Evolutionary conservation across 192 early-diverging fungal genomes (phyloP).

Genomic region (Mortierella antarctica): DNA sequence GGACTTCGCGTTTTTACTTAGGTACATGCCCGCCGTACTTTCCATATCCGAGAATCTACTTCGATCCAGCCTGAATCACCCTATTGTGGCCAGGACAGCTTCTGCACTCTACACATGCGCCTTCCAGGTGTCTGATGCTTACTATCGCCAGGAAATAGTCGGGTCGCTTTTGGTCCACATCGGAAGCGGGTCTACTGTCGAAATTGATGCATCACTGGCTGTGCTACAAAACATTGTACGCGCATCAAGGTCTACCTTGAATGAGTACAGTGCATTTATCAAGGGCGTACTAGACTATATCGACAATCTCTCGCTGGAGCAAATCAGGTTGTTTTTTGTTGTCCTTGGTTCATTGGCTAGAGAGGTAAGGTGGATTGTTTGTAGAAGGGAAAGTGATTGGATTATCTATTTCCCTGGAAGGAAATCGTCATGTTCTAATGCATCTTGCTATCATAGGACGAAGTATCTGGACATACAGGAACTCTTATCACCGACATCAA

Average conservation of each 20-base stretch:
- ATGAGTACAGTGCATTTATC: constrained; percentile 73
- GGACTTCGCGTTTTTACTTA: neutral
- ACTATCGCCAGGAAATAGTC: constrained; percentile 82
- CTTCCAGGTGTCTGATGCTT: constrained; percentile 69
- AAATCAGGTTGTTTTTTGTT: constrained; percentile 74
- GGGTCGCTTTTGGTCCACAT: constrained; percentile 83
- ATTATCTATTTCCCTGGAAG: neutral
- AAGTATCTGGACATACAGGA: constrained; percentile 37
- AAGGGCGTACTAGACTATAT: constrained; percentile 80
- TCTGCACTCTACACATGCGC: constrained; percentile 61
- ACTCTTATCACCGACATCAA: constrained; percentile 76
- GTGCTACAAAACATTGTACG: constrained; percentile 66
- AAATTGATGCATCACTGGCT: constrained; percentile 71
- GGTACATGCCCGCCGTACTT: constrained; percentile 63
- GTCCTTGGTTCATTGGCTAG: constrained; percentile 71
- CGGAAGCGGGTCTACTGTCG: constrained; percentile 71
- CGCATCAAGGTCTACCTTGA: constrained; percentile 58
- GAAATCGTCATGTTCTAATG: neutral
- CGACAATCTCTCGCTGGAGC: constrained; percentile 71
- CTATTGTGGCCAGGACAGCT: constrained; percentile 52
- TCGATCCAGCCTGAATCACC: constrained; percentile 61
- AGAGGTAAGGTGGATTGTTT: constrained; percentile 40
- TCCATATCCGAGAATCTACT: constrained; percentile 71
- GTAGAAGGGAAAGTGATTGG: neutral
- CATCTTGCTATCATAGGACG: constrained; percentile 19